Conservation (phyloP, 768 basidiomycete genomes). For the Calocybe gangraenosa region DNA sequence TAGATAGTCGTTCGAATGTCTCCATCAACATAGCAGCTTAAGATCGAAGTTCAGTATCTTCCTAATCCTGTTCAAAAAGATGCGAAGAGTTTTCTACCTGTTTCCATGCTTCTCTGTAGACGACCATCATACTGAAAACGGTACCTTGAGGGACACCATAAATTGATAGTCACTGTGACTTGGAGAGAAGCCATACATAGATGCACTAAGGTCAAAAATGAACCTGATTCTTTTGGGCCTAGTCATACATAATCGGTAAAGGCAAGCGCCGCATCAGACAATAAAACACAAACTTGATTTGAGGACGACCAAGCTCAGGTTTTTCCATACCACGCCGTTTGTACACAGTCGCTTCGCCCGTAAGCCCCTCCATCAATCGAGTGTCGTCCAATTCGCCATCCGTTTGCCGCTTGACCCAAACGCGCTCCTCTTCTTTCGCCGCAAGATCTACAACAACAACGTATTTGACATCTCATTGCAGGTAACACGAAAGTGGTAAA, state of each 20-base stretch:
- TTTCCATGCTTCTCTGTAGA: constrained; percentile 58
- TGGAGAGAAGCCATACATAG: constrained; percentile 38
- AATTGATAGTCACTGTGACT: not conserved
- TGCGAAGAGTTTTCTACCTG: constrained; percentile 37
- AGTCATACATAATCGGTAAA: no score
- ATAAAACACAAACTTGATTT: constrained; percentile 55
- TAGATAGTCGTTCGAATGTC: constrained; percentile 56
- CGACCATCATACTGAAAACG: constrained; percentile 73
- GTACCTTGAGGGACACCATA: constrained; percentile 37
- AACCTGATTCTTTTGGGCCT: constrained; percentile 69
- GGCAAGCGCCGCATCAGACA: no score
- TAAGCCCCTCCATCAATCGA: constrained; percentile 61
- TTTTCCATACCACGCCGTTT: constrained; percentile 69
- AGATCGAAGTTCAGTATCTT: not conserved
- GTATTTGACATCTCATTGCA: not conserved
- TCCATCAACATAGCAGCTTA: constrained; percentile 77
- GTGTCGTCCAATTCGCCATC: constrained; percentile 70
- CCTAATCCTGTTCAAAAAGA: no score
- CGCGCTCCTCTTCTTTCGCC: constrained; percentile 64
- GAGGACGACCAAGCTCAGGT: constrained; percentile 62
- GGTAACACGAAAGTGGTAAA: not conserved
- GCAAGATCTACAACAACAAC: constrained; percentile 46
- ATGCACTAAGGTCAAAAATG: constrained; percentile 66
- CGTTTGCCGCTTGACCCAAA: constrained; percentile 69
- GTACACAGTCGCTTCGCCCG: constrained; percentile 66